phyloP scores from a whole-genome alignment of 108 stramenopile species.

The Thalassiosira profunda region DNA sequence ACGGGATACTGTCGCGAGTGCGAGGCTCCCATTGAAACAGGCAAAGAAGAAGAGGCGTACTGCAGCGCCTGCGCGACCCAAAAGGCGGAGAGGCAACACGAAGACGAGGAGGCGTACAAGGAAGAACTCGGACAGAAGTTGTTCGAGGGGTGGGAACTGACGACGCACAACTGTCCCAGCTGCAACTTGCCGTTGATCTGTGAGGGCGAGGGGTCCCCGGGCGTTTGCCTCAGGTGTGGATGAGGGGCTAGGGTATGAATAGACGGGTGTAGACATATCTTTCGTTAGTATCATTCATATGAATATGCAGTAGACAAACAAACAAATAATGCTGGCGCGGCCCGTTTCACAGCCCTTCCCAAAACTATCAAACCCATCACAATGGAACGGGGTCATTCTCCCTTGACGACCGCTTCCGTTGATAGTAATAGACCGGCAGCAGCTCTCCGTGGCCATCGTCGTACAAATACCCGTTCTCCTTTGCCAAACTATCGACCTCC shows the following conservation, averaged over 20 bases:
- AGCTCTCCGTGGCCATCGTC: constrained; percentile 45
- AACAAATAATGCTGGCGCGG: too few relatives aligned
- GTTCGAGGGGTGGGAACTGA: neutral
- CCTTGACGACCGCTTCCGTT: too few relatives aligned
- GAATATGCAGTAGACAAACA: too few relatives aligned
- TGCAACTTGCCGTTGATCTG: constrained; percentile 10
- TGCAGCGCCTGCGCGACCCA: too few relatives aligned
- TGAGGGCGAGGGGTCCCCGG: neutral
- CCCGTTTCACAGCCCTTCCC: too few relatives aligned
- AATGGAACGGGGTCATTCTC: too few relatives aligned
- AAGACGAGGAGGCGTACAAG: neutral
- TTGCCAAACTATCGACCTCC: constrained; percentile 45
- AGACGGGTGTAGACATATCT: neutral
- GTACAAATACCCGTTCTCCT: constrained; percentile 50
- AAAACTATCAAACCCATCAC: too few relatives aligned
- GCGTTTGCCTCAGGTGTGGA: constrained; percentile 2
- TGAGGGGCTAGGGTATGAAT: too few relatives aligned
- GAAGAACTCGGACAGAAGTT: neutral
- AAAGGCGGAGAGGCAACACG: too few relatives aligned
- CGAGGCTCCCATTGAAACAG: too few relatives aligned
- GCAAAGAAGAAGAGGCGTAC: too few relatives aligned
- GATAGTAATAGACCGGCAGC: constrained; percentile 51
- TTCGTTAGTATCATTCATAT: neutral
- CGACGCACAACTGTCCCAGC: neutral
- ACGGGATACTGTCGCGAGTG: too few relatives aligned